Evolutionary conservation across 495 filamentous ascomycete species (phyloP).

Genomic region (Hypoxylon intermedium): DNA sequence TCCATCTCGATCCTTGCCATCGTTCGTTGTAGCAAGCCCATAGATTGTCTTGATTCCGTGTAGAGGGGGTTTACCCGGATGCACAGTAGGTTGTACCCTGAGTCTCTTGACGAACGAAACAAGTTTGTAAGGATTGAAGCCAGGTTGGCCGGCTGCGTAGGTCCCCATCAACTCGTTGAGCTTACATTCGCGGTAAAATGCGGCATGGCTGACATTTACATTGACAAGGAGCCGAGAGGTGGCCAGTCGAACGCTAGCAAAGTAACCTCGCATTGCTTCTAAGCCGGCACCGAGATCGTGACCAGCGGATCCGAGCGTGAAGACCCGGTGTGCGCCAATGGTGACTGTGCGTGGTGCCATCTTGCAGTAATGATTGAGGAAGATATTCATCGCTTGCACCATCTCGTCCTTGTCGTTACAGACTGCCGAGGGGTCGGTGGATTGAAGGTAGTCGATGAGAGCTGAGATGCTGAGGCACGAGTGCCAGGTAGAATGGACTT

Average conservation of each 20-base stretch:
- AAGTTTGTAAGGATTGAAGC: neutral
- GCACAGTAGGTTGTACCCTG: constrained; percentile 55
- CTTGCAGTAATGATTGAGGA: constrained; percentile 44
- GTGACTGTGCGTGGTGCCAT: constrained; percentile 18
- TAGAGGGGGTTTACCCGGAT: constrained; percentile 16
- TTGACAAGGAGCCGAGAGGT: constrained; percentile 64
- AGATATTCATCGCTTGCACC: constrained; percentile 49
- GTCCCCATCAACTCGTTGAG: constrained; percentile 2
- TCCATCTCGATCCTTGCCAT: constrained; percentile 39
- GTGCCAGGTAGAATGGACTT: too few species aligned
- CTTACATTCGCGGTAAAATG: constrained; percentile 35
- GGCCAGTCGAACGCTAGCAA: constrained; percentile 63
- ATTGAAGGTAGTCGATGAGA: constrained; percentile 57
- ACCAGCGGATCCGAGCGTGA: constrained; percentile 20
- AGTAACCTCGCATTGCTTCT: constrained; percentile 61
- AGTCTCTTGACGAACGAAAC: constrained; percentile 45
- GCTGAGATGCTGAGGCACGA: constrained; percentile 52
- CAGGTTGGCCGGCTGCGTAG: neutral
- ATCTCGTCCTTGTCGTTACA: constrained; percentile 47
- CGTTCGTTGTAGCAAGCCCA: constrained; percentile 36
- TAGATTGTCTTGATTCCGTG: constrained; percentile 53
- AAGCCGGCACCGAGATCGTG: constrained; percentile 52
- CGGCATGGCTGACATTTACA: constrained; percentile 49
- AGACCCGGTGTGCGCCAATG: constrained; percentile 35
- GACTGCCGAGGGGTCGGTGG: constrained; percentile 43